These are phyloP conservation scores for Metarhizium brunneum DNA, from an alignment of 2,329 filamentous ascomycete genomes.

Conservation along the genomic window DNA sequence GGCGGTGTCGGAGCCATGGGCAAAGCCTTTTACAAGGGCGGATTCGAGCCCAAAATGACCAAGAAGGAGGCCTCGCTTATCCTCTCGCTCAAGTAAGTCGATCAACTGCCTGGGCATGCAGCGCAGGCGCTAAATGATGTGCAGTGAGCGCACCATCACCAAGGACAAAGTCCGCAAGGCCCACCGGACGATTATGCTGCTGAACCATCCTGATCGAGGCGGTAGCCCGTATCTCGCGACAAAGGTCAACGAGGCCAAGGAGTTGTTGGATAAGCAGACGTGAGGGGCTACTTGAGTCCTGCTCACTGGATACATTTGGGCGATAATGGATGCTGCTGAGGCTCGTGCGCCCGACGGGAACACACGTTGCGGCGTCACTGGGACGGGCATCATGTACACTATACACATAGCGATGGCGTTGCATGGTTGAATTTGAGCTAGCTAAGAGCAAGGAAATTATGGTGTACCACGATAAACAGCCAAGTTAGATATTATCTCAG, in stretches of 20 bases:
- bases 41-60: constrained; percentile 95
- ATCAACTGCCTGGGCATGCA: neutral
- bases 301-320: neutral
- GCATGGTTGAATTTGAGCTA: constrained; percentile 15
- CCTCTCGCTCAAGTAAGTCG: constrained; percentile 69
- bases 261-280: constrained; percentile 70
- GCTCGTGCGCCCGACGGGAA: neutral
- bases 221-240: constrained; percentile 94
- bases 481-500: neutral
- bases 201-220: constrained; percentile 96
- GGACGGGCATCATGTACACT: constrained; percentile 23
- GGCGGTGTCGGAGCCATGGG: constrained; percentile 72
- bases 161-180: constrained; percentile 95
- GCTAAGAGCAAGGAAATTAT: constrained; percentile 4
- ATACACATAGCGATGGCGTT: constrained; percentile 36
- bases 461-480: constrained; percentile 2
- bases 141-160: constrained; percentile 74
- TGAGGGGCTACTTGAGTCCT: constrained; percentile 9
- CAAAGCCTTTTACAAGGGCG: constrained; percentile 93
- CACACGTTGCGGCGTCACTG: neutral
- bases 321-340: neutral
- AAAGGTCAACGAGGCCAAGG: constrained; percentile 98
- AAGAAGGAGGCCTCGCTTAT: constrained; percentile 85
- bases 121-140: constrained; percentile 5
- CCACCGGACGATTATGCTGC: constrained; percentile 88